Evolutionary conservation across 345 rosid genomes (phyloP), one percentile per base, ranked within the genome.

Genomic region (Eucalyptus cladocalyx): DNA sequence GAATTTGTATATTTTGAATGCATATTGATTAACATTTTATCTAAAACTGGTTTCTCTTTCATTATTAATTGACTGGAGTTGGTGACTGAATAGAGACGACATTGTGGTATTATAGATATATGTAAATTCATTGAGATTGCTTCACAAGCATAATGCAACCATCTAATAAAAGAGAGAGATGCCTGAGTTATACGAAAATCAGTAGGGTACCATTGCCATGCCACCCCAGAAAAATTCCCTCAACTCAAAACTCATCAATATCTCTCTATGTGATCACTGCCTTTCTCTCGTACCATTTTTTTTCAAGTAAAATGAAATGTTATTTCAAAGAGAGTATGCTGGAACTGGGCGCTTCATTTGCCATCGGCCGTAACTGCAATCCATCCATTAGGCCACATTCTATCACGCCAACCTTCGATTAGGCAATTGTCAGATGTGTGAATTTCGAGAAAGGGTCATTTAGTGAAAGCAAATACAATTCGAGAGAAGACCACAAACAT

Each of bases 311-410:
- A 72, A 21, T 17, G 54, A 37, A 14, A 17, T 10, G 18, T 23
- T 89, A 37, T 92, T 93, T 95, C 99, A 96, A 97, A 83, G 89
- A 97, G 98, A 3, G 99, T 97, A 88, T 97, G 99, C 93, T 97
- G 98, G 92, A 97, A 97, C 94, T 97, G 99, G 89, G 99, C 97
- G 87, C 99, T 97, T 91, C 97, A 93, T 92, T 96, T 97, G 58
- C 99, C 99, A 93, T 97, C 99, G 12, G 94, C 96, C 5, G 99
- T 97, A 81, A 96, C 99, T 60, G 95, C 98, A 88, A 99, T 97
- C 99, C 99, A 95, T 88, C 99, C 97, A 89, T 97, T 99, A 56
- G 99, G 99, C 99, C 99, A 97, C 96, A 93, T 94, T 47, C 94
- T 93, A 92, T 97, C 98, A 32, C 95, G 94, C 99, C 99, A 97